phyloP scores from a whole-genome alignment of 805 yeast genomes.

The Cyberlindnera petersonii region DNA sequence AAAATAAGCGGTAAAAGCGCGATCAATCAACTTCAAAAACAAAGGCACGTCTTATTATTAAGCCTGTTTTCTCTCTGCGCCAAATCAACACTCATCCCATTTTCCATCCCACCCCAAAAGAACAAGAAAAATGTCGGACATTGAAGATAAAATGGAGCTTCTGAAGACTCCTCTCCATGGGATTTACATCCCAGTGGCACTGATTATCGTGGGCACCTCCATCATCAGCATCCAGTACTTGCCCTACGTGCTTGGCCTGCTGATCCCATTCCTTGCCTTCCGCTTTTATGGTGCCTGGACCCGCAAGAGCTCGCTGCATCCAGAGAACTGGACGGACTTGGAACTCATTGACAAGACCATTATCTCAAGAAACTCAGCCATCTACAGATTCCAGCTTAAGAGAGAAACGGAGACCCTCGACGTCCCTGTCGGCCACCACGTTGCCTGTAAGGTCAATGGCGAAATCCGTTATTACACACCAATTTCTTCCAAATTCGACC shows the following conservation, averaged over 20 bases:
- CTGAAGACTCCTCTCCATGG: constrained; percentile 73
- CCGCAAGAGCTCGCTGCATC: constrained; percentile 42
- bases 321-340: constrained; percentile 55
- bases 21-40: too few relatives aligned
- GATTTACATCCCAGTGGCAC: constrained; percentile 61
- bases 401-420: constrained; percentile 58
- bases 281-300: constrained; percentile 36
- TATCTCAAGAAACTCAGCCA: constrained; percentile 63
- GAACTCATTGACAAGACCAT: constrained; percentile 74
- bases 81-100: too few relatives aligned
- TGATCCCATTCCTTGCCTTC: constrained; percentile 36
- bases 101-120: background rate
- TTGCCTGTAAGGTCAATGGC: constrained; percentile 50
- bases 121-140: constrained; percentile 29
- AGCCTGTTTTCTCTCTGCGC: too few relatives aligned
- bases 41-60: too few relatives aligned
- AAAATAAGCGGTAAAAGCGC: too few relatives aligned
- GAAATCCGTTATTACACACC: constrained; percentile 69
- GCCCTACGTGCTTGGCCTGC: constrained; percentile 39
- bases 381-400: constrained; percentile 65
- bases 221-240: constrained; percentile 39
- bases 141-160: constrained; percentile 38
- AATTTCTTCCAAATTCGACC: constrained; percentile 62
- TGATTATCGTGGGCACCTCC: constrained; percentile 56
- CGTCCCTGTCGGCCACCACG: constrained; percentile 72